A percentile compares a stretch with the other conserved stretches of the same genome.
Evolutionary conservation across 2,329 filamentous ascomycete genomes (phyloP).

Genomic region (Hyphodiscus sp.): DNA sequence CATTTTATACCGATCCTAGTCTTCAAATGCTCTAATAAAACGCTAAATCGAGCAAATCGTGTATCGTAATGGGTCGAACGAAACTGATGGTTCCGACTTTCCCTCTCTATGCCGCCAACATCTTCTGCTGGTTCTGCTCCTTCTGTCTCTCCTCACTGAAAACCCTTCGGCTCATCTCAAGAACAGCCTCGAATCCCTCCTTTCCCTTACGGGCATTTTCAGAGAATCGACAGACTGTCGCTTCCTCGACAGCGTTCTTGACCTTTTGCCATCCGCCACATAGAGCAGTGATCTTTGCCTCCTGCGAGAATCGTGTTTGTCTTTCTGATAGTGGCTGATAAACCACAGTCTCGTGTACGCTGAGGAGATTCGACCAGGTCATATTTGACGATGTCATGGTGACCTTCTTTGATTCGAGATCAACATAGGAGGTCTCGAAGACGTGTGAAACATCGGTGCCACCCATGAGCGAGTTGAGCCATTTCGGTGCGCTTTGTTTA

Average conservation of each 20-base stretch:
- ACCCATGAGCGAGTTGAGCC: conserved; percentile 75
- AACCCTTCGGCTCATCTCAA: conserved; percentile 86
- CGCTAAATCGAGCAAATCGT: conserved; percentile 1
- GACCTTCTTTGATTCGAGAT: conserved; percentile 74
- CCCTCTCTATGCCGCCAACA: neutral
- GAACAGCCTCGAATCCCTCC: conserved; percentile 90
- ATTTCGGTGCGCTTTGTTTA: conserved; percentile 64
- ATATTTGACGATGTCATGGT: conserved; percentile 97
- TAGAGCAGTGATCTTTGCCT: conserved; percentile 86
- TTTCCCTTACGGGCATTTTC: conserved; percentile 88
- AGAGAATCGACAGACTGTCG: conserved; percentile 78
- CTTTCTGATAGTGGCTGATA: conserved; percentile 58
- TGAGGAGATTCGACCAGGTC: conserved; percentile 85
- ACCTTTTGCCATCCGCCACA: conserved; percentile 97
- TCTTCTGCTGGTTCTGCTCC: conserved; percentile 31
- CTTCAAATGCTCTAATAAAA: neutral
- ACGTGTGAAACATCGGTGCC: conserved; percentile 77
- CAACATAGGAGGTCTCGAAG: conserved; percentile 93
- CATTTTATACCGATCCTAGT: conserved; percentile 6
- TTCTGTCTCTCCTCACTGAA: conserved; percentile 81
- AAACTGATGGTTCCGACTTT: neutral
- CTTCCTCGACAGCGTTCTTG: conserved; percentile 92
- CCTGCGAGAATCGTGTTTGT: conserved; percentile 78
- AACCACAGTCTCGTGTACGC: conserved; percentile 85
- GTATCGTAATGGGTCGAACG: conserved; percentile 1